Percentiles rank a stretch among this genome's conserved stretches.
Evolutionary conservation across 345 rosid genomes (phyloP).

Genomic region (Boechera divaricarpa): DNA sequence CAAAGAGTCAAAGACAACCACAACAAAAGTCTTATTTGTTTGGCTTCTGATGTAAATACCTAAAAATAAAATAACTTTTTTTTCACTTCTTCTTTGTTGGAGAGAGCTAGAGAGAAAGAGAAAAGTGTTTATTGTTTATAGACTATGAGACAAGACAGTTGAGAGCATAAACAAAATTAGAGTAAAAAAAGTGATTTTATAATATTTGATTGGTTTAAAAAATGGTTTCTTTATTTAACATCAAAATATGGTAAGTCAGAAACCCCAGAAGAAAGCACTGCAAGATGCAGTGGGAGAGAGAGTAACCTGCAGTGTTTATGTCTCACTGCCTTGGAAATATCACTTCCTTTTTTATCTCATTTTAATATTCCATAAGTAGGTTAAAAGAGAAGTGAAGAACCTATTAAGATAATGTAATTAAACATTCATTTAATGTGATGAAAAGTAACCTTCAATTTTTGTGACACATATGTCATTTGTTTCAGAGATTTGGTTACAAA

Average conservation of each 20-base stretch:
- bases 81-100: conserved; percentile 41
- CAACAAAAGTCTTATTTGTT: conserved; percentile 38
- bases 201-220: conserved; percentile 10
- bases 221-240: conserved; percentile 23
- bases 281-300: conserved; percentile 37
- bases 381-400: conserved; percentile 14
- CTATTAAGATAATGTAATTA: conserved; percentile 31
- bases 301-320: conserved; percentile 56
- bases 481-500: conserved; percentile 27
- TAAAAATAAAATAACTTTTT: conserved; percentile 27
- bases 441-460: conserved; percentile 36
- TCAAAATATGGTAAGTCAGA: conserved; percentile 32
- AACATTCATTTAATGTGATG: conserved; percentile 29
- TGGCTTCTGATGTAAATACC: conserved; percentile 43
- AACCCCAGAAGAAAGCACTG: conserved; percentile 40
- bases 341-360: conserved; percentile 38
- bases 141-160: conserved; percentile 72
- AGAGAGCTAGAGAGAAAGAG: conserved; percentile 55
- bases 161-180: conserved; percentile 30
- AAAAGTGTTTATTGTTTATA: conserved; percentile 33
- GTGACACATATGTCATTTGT: conserved; percentile 37
- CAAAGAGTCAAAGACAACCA: conserved; percentile 32
- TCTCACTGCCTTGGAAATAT: conserved; percentile 53
- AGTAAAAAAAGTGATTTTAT: conserved; percentile 24
- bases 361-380: conserved; percentile 41